Evolutionary conservation across 108 stramenopile species (phyloP).

Genomic region (Epithemia pelagica): DNA sequence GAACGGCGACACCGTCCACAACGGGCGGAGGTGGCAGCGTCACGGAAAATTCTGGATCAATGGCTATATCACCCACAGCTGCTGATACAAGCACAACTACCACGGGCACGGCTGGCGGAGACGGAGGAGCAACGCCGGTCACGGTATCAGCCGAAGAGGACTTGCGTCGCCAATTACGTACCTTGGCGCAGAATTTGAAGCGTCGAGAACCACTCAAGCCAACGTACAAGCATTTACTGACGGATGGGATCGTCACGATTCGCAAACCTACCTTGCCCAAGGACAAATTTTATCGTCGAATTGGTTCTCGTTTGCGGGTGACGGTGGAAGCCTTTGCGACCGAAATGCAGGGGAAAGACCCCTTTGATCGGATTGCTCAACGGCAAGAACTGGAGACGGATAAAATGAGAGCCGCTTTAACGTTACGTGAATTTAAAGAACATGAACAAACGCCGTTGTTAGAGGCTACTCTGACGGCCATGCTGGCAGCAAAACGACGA

Average conservation of each 20-base stretch:
- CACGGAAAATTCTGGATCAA: no score
- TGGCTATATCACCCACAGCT: no score
- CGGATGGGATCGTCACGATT: constrained; percentile 29
- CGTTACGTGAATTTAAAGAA: constrained; percentile 69
- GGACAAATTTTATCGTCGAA: constrained; percentile 38
- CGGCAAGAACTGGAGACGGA: constrained; percentile 47
- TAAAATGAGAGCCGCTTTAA: constrained; percentile 68
- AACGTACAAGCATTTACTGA: constrained; percentile 62
- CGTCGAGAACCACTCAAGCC: constrained; percentile 67
- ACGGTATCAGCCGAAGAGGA: constrained; percentile 35
- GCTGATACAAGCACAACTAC: no score
- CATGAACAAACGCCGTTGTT: constrained; percentile 70
- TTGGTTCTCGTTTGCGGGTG: constrained; percentile 45
- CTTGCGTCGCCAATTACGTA: constrained; percentile 31
- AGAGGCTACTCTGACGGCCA: constrained; percentile 56
- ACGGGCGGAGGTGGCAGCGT: no score
- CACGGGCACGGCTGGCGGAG: no score
- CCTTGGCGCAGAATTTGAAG: constrained; percentile 24
- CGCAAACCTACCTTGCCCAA: constrained; percentile 40
- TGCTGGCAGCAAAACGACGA: constrained; percentile 15
- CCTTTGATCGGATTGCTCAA: constrained; percentile 50
- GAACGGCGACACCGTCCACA: no score
- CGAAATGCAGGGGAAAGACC: constrained; percentile 40
- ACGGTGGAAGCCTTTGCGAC: constrained; percentile 48
- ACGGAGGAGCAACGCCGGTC: no score